Conservation (phyloP, 2,329 filamentous ascomycete species). For the Beauveria scarabaeidicola region DNA sequence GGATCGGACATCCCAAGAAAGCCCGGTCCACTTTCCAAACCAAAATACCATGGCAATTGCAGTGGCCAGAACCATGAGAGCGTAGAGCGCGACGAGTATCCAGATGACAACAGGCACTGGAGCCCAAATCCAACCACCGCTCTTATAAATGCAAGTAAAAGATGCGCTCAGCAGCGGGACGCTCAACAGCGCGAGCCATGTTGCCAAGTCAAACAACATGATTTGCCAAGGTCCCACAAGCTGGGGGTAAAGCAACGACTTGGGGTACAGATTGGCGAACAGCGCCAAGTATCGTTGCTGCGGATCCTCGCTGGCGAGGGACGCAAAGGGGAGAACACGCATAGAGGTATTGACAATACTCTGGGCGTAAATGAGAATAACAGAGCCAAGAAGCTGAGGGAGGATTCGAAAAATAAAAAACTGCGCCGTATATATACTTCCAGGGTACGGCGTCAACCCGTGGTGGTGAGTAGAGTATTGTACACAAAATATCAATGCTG, state of each 20-base stretch:
- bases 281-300: constrained; percentile 54
- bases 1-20: constrained; percentile 78
- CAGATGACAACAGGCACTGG: constrained; percentile 70
- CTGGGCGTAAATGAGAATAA: constrained; percentile 70
- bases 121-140: constrained; percentile 67
- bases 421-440: constrained; percentile 57
- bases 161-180: constrained; percentile 73
- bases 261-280: constrained; percentile 61
- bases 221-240: constrained; percentile 57
- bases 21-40: constrained; percentile 56
- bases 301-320: constrained; percentile 60
- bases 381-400: constrained; percentile 65
- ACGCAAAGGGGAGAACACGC: constrained; percentile 67
- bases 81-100: constrained; percentile 67
- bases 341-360: constrained; percentile 65
- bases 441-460: constrained; percentile 60
- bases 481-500: constrained; percentile 63
- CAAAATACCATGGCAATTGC: constrained; percentile 53
- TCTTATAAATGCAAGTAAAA: constrained; percentile 55
- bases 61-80: constrained; percentile 52
- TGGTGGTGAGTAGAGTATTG: constrained; percentile 54
- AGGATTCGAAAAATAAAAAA: constrained; percentile 86
- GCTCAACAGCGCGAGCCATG: constrained; percentile 73
- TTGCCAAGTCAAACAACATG: constrained; percentile 55
- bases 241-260: constrained; percentile 55